Evolutionary conservation across 2,329 filamentous ascomycete genomes (phyloP).

Genomic region (Ascochyta viciae-villosae): DNA sequence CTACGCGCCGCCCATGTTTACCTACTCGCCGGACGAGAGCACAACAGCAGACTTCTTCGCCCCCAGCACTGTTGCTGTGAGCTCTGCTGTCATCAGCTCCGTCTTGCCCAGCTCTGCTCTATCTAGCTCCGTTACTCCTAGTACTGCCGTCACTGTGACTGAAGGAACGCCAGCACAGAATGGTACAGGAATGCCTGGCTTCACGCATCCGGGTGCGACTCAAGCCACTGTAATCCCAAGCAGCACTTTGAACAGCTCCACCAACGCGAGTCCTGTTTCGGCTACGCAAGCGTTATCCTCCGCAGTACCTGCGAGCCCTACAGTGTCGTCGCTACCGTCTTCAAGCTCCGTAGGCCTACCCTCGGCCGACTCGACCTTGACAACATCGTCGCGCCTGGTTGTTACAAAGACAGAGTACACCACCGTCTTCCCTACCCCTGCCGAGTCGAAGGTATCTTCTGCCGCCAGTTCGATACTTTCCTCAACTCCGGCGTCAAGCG

Average conservation of each 20-base stretch:
- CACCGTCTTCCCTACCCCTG: constrained; percentile 30
- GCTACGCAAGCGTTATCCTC: constrained; percentile 2
- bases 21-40: constrained; percentile 34
- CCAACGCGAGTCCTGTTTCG: neutral
- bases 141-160: constrained; percentile 2
- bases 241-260: neutral
- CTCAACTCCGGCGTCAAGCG: neutral
- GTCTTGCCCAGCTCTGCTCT: neutral
- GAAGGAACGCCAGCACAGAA: constrained; percentile 15
- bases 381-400: constrained; percentile 20
- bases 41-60: constrained; percentile 13
- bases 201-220: constrained; percentile 23
- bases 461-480: constrained; percentile 4
- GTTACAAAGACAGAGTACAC: constrained; percentile 41
- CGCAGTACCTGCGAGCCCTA: constrained; percentile 2
- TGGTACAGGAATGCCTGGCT: constrained; percentile 31
- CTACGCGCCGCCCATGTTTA: constrained; percentile 29
- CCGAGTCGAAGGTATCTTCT: constrained; percentile 7
- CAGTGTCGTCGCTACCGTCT: neutral
- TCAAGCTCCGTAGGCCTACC: constrained; percentile 6
- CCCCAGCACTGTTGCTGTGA: constrained; percentile 11
- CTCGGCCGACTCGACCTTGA: constrained; percentile 15
- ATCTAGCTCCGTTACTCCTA: neutral
- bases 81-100: neutral
- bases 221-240: constrained; percentile 7